Evolutionary conservation across 179 eudicot species (phyloP).

Genomic region (Spergularia azorica): DNA sequence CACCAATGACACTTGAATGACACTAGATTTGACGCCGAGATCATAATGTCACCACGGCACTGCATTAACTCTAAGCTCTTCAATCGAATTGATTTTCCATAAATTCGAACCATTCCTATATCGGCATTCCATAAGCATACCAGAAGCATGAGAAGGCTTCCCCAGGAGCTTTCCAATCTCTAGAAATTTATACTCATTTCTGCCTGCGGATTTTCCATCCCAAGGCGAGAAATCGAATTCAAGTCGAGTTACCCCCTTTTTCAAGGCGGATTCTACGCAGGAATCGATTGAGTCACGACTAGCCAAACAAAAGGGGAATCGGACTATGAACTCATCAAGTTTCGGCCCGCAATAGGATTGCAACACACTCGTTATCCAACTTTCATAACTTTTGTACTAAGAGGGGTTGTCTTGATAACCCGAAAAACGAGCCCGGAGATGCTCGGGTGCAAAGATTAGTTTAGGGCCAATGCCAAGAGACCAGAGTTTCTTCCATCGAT

Average conservation of each 20-base stretch:
- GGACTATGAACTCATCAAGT: slow-evolving; percentile 8
- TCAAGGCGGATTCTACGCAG: slow-evolving; percentile 8
- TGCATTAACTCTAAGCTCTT: not conserved
- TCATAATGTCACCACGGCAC: not conserved
- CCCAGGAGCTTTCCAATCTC: too few species aligned
- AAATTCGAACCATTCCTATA: not conserved
- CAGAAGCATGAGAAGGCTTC: too few species aligned
- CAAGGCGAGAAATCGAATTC: not conserved
- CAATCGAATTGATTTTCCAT: not conserved
- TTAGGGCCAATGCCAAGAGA: not conserved
- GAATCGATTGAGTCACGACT: not conserved
- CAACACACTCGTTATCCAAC: slow-evolving; percentile 2
- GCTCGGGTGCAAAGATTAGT: slow-evolving; percentile 2
- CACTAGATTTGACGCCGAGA: slow-evolving; percentile 12
- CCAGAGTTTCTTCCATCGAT: too few species aligned
- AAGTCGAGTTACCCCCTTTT: slow-evolving; percentile 14
- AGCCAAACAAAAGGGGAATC: not conserved
- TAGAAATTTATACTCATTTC: not conserved
- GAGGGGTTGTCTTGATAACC: too few species aligned
- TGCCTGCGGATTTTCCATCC: not conserved
- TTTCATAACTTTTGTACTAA: too few species aligned
- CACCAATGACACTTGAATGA: not conserved
- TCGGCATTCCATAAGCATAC: not conserved
- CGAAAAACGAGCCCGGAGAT: too few species aligned
- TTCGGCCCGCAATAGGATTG: not conserved